Percentiles rank a stretch among this genome's conserved stretches.
phyloP scores from a whole-genome alignment of 805 yeast genomes.

The Yamadazyma insecticola region DNA sequence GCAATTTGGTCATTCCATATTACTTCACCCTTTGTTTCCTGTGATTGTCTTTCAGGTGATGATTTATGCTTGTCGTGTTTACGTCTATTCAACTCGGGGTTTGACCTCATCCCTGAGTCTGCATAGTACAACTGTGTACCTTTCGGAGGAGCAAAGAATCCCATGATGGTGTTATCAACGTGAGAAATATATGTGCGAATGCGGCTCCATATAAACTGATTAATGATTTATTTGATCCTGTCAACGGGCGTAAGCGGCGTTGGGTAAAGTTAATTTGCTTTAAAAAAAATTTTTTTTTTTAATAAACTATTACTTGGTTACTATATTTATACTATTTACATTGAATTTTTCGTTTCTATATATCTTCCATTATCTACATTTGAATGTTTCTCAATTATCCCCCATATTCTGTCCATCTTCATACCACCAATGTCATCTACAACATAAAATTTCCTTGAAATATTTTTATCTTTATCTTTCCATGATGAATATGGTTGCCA shows the following conservation, averaged over 20 bases:
- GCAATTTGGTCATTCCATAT: no score
- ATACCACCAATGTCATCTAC: slow-evolving; percentile 76
- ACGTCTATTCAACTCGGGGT: slow-evolving; percentile 9
- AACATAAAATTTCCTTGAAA: slow-evolving; percentile 46
- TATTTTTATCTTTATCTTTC: slow-evolving; percentile 33
- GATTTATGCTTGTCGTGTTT: no score
- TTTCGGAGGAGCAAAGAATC: slow-evolving; percentile 12
- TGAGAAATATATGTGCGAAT: no score
- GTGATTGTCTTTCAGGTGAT: no score
- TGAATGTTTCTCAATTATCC: slow-evolving; percentile 64
- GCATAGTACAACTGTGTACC: slow-evolving; percentile 7
- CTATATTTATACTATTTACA: no score
- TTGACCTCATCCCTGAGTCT: slow-evolving; percentile 8
- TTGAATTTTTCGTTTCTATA: slow-evolving; percentile 18
- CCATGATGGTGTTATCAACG: no score
- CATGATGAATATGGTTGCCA: slow-evolving; percentile 30
- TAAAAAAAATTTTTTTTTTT: no score
- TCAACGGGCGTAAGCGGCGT: no score
- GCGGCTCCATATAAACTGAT: no score
- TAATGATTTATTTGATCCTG: no score
- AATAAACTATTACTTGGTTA: neutral
- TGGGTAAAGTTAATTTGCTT: no score
- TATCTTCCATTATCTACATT: slow-evolving; percentile 67
- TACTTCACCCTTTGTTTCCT: no score
- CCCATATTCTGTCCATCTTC: slow-evolving; percentile 83